A percentile compares a stretch with the other conserved stretches of the same genome.
Evolutionary conservation across 1,284 basidiomycete genomes (phyloP).

Genomic region (Melampsora americana): DNA sequence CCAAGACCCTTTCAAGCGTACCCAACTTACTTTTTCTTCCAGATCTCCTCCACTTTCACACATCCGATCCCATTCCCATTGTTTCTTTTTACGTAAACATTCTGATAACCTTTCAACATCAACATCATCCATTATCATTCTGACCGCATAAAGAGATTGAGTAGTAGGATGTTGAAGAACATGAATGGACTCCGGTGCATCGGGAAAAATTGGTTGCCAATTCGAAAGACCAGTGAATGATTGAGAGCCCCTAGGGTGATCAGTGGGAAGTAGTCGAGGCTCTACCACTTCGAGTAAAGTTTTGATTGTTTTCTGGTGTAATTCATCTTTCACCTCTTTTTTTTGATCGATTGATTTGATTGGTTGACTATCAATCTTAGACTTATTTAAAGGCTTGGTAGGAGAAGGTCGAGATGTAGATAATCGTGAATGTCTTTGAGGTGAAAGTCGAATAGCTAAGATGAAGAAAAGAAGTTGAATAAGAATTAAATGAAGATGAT

Average conservation of each 20-base stretch:
- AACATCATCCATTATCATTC: slow-evolving; percentile 12
- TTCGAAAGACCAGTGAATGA: no score
- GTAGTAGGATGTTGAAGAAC: slow-evolving; percentile 16
- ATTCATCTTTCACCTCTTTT: no score
- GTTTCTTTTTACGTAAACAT: slow-evolving; percentile 18
- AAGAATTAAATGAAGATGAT: slow-evolving; percentile 22
- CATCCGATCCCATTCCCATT: slow-evolving; percentile 40
- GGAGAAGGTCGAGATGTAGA: slow-evolving; percentile 10
- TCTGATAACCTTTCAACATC: slow-evolving; percentile 14
- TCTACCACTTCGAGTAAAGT: no score
- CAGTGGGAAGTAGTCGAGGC: no score
- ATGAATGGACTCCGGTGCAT: background rate
- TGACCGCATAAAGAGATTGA: slow-evolving; percentile 16
- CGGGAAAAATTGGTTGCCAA: no score
- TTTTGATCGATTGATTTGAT: slow-evolving; percentile 15
- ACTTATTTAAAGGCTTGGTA: background rate
- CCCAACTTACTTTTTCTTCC: slow-evolving; percentile 20
- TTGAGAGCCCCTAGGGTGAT: no score
- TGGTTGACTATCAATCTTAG: slow-evolving; percentile 11
- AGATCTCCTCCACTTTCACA: slow-evolving; percentile 28
- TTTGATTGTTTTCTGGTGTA: no score
- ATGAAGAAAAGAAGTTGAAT: background rate
- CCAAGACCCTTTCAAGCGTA: slow-evolving; percentile 34
- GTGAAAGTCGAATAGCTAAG: background rate
- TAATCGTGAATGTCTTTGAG: no score